Base-by-base conservation (phyloP, 495 filamentous ascomycete genomes). In the Penicillium dipodomyicola region DNA sequence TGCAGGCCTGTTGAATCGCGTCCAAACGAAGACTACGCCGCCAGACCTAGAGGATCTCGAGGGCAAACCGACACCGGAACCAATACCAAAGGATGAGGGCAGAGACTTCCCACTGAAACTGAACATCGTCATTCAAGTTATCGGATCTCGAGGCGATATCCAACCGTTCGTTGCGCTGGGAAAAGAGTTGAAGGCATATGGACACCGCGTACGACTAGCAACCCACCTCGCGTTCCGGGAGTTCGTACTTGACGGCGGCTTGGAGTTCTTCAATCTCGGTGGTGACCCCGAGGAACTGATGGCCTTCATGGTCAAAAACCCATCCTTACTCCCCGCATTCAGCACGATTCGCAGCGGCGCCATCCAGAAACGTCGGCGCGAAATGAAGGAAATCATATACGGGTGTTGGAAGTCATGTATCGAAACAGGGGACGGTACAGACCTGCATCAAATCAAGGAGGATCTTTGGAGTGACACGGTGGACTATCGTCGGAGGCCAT, bases 221-320 rank as follows among this genome's bases (percentile, higher is more conserved):
- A 94, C 90, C 0, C 90, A 94, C 67, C 71, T 82, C 1, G 80
- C 79, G 4, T 94, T 94, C 66, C 77, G 86, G 48, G 71, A 82
- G 0, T 89, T 90, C 52, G 82, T 94, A 7, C 77, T 82, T 48
- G 82, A 89, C 17, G 82, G 84, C 62, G 87, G 84, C 0, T 70
- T 92, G 11, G 90, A 92, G 63, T 92, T 92, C 65, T 94, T 91
- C 70, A 81, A 74, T 49, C 89, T 92, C 27, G 89, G 90, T 4
- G 90, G 90, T 20, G 87, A 92, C 66, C 90, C 90, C 4, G 79
- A 84, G 0, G 84, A 90, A 58, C 79, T 94, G 20, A 94, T 94
- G 90, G 83, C 87, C 0, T 92, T 90, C 61, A 92, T 92, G 90
- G 89, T 92, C 17, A 90, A 92, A 65, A 90, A 94, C 66, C 87